Percentiles rank a stretch among this genome's conserved stretches.
Conservation (phyloP, 192 early-diverging fungal genomes). For the Kappamyces sp. region DNA sequence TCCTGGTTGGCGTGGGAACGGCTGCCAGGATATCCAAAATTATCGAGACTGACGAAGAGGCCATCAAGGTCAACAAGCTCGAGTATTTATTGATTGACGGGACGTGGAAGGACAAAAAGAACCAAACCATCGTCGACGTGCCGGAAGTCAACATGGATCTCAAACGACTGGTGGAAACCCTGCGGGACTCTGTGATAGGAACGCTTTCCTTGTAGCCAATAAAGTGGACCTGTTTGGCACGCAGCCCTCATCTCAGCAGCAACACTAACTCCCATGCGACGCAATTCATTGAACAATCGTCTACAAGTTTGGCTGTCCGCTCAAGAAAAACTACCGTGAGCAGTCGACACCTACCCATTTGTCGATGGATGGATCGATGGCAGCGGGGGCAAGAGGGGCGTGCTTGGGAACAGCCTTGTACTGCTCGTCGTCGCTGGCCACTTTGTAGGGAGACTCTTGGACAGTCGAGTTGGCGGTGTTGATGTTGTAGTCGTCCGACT, state of each 20-base stretch:
- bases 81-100: conserved; percentile 57
- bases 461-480: conserved; percentile 58
- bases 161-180: conserved; percentile 36
- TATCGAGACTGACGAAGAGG: conserved; percentile 47
- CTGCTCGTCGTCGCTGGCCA: conserved; percentile 48
- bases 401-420: conserved; percentile 52
- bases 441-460: conserved; percentile 67
- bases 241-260: too few relatives aligned
- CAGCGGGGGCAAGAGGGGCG: conserved; percentile 45
- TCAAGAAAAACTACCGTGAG: conserved; percentile 14
- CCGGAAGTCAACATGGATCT: conserved; percentile 55
- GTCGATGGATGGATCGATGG: conserved; percentile 70
- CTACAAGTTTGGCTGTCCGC: conserved; percentile 12
- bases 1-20: conserved; percentile 66
- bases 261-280: too few relatives aligned
- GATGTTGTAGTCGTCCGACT: conserved; percentile 70
- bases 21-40: conserved; percentile 59
- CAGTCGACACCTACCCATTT: conserved; percentile 2
- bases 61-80: conserved; percentile 51
- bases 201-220: too few relatives aligned
- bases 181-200: not conserved
- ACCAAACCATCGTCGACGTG: conserved; percentile 53
- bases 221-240: too few relatives aligned
- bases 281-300: too few relatives aligned
- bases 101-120: conserved; percentile 46